Percentiles rank a stretch among this genome's conserved stretches.
These are phyloP conservation scores for Aspergillus homomorphus DNA, from an alignment of 495 filamentous ascomycete species.

Conservation along the genomic window DNA sequence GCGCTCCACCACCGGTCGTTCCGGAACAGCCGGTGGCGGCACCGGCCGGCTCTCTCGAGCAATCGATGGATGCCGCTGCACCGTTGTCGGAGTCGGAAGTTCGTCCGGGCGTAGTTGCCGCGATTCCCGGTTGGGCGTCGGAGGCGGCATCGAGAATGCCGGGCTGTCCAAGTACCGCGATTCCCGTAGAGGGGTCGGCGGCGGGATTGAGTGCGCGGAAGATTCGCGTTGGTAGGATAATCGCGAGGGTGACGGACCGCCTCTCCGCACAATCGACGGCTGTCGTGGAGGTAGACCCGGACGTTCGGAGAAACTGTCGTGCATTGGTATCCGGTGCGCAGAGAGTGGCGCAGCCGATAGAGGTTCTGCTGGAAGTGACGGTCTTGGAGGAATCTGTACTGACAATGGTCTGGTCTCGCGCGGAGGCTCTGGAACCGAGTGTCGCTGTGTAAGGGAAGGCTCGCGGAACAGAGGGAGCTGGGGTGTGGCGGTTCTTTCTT, in stretches of 20 bases:
- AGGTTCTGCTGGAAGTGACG: conserved; percentile 19
- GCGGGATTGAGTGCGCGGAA: conserved; percentile 17
- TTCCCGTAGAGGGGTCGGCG: conserved; percentile 15
- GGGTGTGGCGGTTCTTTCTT: conserved; percentile 26
- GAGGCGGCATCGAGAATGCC: conserved; percentile 17
- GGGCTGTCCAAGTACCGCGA: conserved; percentile 16
- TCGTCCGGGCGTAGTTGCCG: conserved; percentile 11
- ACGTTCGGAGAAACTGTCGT: conserved; percentile 47
- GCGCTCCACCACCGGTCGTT: conserved; percentile 23
- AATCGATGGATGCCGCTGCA: conserved; percentile 32
- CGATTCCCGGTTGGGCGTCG: conserved; percentile 16
- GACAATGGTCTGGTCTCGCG: conserved; percentile 32
- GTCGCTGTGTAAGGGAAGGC: conserved; percentile 27
- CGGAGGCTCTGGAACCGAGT: conserved; percentile 27
- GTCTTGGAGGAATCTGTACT: conserved; percentile 35
- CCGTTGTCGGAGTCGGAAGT: conserved; percentile 14
- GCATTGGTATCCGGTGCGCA: conserved; percentile 21
- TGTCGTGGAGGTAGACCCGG: conserved; percentile 61
- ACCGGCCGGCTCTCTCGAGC: conserved; percentile 29
- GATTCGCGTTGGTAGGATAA: conserved; percentile 17
- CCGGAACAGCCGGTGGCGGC: conserved; percentile 17
- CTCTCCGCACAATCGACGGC: conserved; percentile 21
- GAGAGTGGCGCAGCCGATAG: conserved; percentile 28
- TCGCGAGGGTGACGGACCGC: conserved; percentile 33
- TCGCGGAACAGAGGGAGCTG: conserved; percentile 20